Evolutionary conservation across 768 basidiomycete species (phyloP).

Genomic region (Boletus insuetus): DNA sequence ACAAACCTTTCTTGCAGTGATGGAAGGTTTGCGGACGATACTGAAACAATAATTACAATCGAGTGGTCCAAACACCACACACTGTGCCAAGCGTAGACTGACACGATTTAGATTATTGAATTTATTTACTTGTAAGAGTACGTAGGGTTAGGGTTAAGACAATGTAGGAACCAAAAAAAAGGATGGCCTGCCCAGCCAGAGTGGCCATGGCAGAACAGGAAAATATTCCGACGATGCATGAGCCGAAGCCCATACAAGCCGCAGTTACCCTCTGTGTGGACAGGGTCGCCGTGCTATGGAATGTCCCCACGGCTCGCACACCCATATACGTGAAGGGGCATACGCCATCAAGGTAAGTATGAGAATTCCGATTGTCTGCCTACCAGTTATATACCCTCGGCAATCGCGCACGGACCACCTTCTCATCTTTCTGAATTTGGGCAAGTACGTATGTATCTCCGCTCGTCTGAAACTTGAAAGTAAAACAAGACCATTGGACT

Average conservation of each 20-base stretch:
- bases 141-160: conserved; percentile 28
- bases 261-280: conserved; percentile 48
- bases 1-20: conserved; percentile 47
- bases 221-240: conserved; percentile 82
- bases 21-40: conserved; percentile 43
- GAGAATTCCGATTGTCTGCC: conserved; percentile 6
- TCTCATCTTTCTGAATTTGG: not conserved
- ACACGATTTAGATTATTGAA: no score
- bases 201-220: conserved; percentile 61
- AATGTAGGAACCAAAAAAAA: conserved; percentile 21
- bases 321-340: conserved; percentile 49
- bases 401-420: conserved; percentile 25
- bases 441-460: not conserved
- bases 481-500: no score
- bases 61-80: no score
- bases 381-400: conserved; percentile 9
- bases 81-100: no score
- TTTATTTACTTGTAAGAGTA: no score
- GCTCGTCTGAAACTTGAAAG: no score
- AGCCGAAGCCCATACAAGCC: conserved; percentile 61
- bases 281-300: conserved; percentile 74
- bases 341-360: conserved; percentile 48
- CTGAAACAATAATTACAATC: conserved; percentile 14
- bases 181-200: conserved; percentile 46
- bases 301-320: conserved; percentile 50